Evolutionary conservation across 306 rosid species (phyloP), one percentile per base, ranked within the genome.

Genomic region (Elaeagnus macrophylla): DNA sequence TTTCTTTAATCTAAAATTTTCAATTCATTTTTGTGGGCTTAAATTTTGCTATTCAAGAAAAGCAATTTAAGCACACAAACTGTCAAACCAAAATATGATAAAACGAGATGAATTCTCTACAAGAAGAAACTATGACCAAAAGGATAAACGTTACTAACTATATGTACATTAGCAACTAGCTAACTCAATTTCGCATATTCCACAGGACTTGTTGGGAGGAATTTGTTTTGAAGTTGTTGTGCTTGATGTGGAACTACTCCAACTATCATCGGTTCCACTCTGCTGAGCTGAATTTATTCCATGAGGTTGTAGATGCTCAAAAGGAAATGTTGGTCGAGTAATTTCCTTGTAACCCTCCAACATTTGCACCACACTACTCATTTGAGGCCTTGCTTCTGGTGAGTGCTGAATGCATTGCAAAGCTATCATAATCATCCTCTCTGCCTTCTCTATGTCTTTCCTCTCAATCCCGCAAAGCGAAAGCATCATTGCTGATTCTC

Each of bases 141-240:
- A 25, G 4, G 2, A 25, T 3, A 25, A 25, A 25, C 32, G 2
- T 5, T 25, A 2, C 32, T 2, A 25, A 25, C 32, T 25, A 25
- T 2, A 25, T 25, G 32, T 25, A 25, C 32, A 25, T 25, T 5
- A 25, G 3, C 32, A 61, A 9, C 44, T 5, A 49, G 59, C 10
- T 6, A 64, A 47, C 64, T 75, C 84, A 12, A 75, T 75, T 47
- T 71, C 66, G 14, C 61, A 57, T 51, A 43, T 1, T 11, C 6
- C 5, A 5, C 7, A 6, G 3, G 8, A 9, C 19, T 17, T 45
- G 15, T 13, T 45, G 19, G 16, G 15, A 13, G n/a, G 49, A 45
- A 3, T 6, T 3, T 45, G 49, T 14, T 45, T 5, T 5, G 9
- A 3, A 60, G 65, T 48, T 17, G 37, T 61, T 57, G 67, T 5